A percentile compares a stretch with the other conserved stretches of the same genome.
Conservation (phyloP, 805 yeast species). For the Nakazawaea wyomingensis region DNA sequence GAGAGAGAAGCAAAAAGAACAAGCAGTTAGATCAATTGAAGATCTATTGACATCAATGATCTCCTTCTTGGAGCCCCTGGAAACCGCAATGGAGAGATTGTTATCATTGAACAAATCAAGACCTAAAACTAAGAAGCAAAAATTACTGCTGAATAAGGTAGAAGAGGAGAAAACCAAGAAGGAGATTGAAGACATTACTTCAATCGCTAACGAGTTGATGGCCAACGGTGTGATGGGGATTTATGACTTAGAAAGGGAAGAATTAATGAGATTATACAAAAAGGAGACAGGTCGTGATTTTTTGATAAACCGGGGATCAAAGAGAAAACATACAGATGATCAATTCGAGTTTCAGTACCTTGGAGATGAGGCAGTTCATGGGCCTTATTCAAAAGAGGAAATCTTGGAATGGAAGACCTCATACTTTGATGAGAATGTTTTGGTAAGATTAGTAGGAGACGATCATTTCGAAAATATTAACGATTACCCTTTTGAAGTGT, state of each 20-base stretch:
- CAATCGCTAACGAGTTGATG: slow-evolving; percentile 38
- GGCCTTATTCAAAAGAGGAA: slow-evolving; percentile 46
- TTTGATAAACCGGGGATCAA: slow-evolving; percentile 16
- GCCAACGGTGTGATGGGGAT: slow-evolving; percentile 36
- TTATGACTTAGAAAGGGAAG: slow-evolving; percentile 55
- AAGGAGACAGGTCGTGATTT: slow-evolving; percentile 37
- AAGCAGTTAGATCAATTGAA: slow-evolving; percentile 16
- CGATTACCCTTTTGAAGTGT: slow-evolving; percentile 24
- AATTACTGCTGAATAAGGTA: not conserved
- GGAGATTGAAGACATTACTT: slow-evolving; percentile 39
- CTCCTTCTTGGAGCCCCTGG: slow-evolving; percentile 47
- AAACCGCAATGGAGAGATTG: slow-evolving; percentile 54
- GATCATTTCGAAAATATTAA: slow-evolving; percentile 18
- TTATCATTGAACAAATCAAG: slow-evolving; percentile 31
- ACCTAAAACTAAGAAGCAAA: slow-evolving; percentile 16
- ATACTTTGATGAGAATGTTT: slow-evolving; percentile 43
- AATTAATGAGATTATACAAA: slow-evolving; percentile 40
- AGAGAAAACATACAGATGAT: slow-evolving; percentile 23
- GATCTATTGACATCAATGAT: slow-evolving; percentile 31
- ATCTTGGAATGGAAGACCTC: slow-evolving; percentile 49
- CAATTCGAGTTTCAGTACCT: slow-evolving; percentile 40
- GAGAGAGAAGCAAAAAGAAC: slow-evolving; percentile 23
- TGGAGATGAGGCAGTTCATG: slow-evolving; percentile 36
- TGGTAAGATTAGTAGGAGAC: slow-evolving; percentile 30
- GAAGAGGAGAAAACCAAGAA: slow-evolving; percentile 18